Evolutionary conservation across 1,139 yeast species (phyloP).

Genomic region (Torulaspora globosa): DNA sequence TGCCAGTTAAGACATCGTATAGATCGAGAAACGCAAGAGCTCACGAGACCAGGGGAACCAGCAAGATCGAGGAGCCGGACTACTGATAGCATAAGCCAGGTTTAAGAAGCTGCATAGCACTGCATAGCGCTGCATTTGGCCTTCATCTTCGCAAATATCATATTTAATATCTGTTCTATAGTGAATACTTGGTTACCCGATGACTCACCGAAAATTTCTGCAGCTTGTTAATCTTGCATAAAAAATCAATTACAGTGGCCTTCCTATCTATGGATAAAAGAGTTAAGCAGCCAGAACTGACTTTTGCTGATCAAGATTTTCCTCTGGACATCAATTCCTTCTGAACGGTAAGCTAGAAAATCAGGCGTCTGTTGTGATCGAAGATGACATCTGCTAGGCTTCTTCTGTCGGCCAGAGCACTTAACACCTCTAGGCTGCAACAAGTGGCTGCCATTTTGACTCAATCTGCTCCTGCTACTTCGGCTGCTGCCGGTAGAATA

Average conservation of each 20-base stretch:
- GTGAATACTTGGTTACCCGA: background rate
- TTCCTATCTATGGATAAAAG: background rate
- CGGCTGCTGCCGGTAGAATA: conserved; percentile 5
- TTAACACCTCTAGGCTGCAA: conserved; percentile 22
- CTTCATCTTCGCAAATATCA: background rate
- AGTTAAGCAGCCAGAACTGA: background rate
- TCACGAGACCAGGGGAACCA: conserved; percentile 10
- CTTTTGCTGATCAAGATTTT: background rate
- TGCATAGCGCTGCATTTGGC: no score
- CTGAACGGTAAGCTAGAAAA: background rate
- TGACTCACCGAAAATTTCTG: background rate
- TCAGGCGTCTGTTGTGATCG: background rate
- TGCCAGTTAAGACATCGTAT: conserved; percentile 19
- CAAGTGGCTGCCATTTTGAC: conserved; percentile 19
- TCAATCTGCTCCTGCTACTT: conserved; percentile 13
- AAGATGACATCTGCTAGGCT: conserved; percentile 30
- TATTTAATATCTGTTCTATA: background rate
- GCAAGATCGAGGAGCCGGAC: conserved; percentile 13
- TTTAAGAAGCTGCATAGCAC: background rate
- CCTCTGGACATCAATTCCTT: background rate
- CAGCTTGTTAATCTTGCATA: background rate
- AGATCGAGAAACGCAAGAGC: conserved; percentile 31
- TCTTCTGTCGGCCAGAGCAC: conserved; percentile 26
- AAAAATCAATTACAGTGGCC: background rate
- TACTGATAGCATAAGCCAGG: conserved; percentile 3